phyloP scores from a whole-genome alignment of 495 filamentous ascomycete genomes.

The Penicillium soppii region DNA sequence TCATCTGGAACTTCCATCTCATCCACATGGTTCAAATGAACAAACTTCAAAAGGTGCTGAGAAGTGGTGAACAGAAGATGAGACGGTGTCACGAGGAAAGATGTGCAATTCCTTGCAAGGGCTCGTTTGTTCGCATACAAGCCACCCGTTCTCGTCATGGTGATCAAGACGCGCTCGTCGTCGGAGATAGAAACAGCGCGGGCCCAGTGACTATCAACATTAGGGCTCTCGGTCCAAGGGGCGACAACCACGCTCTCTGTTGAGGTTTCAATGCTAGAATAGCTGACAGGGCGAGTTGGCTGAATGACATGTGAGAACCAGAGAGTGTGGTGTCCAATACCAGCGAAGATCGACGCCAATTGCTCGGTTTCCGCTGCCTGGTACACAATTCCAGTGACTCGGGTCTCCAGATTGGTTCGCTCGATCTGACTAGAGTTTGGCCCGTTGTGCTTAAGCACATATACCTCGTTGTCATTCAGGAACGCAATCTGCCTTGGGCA shows the following conservation, averaged over 20 bases:
- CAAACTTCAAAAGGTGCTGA: slow-evolving; percentile 88
- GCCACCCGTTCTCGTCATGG: slow-evolving; percentile 67
- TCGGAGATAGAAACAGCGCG: slow-evolving; percentile 37
- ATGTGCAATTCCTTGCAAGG: slow-evolving; percentile 83
- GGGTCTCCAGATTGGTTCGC: slow-evolving; percentile 39
- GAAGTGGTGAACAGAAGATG: slow-evolving; percentile 91
- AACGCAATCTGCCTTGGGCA: slow-evolving; percentile 45
- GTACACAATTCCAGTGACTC: slow-evolving; percentile 31
- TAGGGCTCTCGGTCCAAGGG: slow-evolving; percentile 34
- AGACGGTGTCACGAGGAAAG: slow-evolving; percentile 75
- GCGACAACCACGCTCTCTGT: slow-evolving; percentile 16
- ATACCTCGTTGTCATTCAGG: slow-evolving; percentile 45
- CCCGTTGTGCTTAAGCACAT: slow-evolving; percentile 35
- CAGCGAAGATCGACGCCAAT: slow-evolving; percentile 39
- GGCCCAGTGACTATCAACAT: slow-evolving; percentile 43
- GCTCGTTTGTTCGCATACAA: slow-evolving; percentile 74
- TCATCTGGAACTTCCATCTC: slow-evolving; percentile 81
- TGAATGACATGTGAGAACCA: slow-evolving; percentile 41
- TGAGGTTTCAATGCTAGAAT: slow-evolving; percentile 29
- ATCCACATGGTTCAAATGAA: slow-evolving; percentile 69
- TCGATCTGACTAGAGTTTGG: slow-evolving; percentile 38
- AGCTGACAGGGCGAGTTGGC: slow-evolving; percentile 25
- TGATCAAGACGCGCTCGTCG: slow-evolving; percentile 41
- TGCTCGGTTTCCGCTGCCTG: slow-evolving; percentile 35
- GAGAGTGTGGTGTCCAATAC: slow-evolving; percentile 35